These are phyloP conservation scores for Flaveria sonorensis DNA, from an alignment of 129 eudicot species.

Conservation along the genomic window DNA sequence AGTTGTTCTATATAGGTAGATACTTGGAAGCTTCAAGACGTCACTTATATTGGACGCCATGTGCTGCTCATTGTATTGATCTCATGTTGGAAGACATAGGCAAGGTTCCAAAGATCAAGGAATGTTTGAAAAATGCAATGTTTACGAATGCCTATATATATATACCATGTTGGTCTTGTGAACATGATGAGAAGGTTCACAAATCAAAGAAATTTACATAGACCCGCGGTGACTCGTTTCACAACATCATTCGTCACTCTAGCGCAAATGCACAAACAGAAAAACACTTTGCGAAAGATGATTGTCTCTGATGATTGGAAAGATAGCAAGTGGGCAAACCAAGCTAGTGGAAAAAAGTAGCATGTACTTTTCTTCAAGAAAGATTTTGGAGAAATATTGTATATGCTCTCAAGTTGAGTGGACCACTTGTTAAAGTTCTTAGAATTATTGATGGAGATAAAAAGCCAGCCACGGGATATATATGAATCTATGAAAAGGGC, in stretches of 20 bases:
- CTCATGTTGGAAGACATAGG: conserved; percentile 25
- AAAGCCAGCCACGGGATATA: not conserved
- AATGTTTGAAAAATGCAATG: not conserved
- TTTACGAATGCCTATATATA: not conserved
- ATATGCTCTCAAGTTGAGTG: not conserved
- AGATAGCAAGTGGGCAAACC: not conserved
- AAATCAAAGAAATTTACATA: not conserved
- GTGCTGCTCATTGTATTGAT: conserved; percentile 9
- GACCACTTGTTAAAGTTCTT: not conserved
- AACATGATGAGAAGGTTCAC: conserved; percentile 6
- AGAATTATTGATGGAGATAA: not conserved
- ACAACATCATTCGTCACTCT: conserved; percentile 32
- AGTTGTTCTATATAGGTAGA: not conserved
- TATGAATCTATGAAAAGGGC: not conserved
- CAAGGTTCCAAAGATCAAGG: not conserved
- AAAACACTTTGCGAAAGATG: conserved; percentile 1
- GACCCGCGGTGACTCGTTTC: conserved; percentile 22
- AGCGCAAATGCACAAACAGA: not conserved
- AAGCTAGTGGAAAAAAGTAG: not conserved
- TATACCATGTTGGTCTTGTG: not conserved
- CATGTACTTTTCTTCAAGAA: not conserved
- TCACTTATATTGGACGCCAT: not conserved
- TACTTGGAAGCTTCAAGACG: not conserved
- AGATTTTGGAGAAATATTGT: not conserved
- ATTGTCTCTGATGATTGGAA: not conserved